Evolutionary conservation across 768 basidiomycete species (phyloP).

Genomic region (Crucibulum laeve): DNA sequence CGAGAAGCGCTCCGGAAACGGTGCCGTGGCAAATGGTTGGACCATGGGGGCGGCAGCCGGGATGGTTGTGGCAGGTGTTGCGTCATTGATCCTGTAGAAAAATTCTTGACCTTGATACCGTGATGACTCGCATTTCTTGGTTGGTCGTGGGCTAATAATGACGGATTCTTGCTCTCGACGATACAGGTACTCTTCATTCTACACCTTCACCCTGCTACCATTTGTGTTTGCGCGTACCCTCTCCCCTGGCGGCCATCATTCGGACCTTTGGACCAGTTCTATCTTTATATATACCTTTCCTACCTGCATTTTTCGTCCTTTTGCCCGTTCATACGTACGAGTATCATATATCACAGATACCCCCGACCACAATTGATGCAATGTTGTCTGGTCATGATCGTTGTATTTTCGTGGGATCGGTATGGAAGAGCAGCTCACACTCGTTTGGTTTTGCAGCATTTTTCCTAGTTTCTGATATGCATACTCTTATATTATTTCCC

Average conservation of each 20-base stretch:
- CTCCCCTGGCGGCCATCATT: neutral
- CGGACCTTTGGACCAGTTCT: neutral
- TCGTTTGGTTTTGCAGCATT: neutral
- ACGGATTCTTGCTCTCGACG: constrained; percentile 5
- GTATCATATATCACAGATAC: constrained; percentile 1
- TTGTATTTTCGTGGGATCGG: neutral
- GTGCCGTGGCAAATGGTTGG: constrained; percentile 17
- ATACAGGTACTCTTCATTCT: neutral
- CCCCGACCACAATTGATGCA: neutral
- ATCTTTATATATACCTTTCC: neutral
- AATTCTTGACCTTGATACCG: neutral
- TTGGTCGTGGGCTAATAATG: constrained; percentile 6
- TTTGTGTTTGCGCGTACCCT: neutral
- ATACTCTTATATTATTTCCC: neutral
- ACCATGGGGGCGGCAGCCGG: constrained; percentile 21
- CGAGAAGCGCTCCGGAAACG: constrained; percentile 19
- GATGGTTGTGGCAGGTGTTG: constrained; percentile 21
- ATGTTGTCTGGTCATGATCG: neutral
- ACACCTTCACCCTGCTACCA: neutral
- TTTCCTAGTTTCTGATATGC: neutral
- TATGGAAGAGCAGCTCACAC: neutral
- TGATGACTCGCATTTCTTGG: constrained; percentile 2
- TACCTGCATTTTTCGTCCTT: neutral
- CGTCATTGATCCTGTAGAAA: constrained; percentile 27
- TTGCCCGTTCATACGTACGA: neutral